Evolutionary conservation across 495 filamentous ascomycete species (phyloP).

Genomic region (Penicillium simplicissimum): DNA sequence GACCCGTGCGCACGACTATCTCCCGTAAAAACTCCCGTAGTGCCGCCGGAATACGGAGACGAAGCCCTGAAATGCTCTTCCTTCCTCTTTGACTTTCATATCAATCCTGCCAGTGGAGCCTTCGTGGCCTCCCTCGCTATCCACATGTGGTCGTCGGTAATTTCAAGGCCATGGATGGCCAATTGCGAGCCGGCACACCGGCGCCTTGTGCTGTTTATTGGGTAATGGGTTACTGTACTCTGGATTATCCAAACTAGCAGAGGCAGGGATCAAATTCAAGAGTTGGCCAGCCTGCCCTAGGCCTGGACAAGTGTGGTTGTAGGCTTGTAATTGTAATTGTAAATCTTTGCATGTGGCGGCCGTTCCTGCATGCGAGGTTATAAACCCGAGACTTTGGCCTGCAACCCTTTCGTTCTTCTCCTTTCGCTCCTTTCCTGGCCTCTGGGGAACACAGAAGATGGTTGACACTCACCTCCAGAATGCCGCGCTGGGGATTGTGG

Average conservation of each 20-base stretch:
- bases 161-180: background rate
- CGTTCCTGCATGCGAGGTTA: background rate
- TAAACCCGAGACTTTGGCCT: background rate
- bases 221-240: background rate
- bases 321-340: background rate
- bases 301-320: background rate
- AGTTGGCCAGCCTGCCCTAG: too few species aligned
- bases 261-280: too few species aligned
- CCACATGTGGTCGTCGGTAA: background rate
- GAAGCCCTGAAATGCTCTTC: background rate
- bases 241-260: background rate
- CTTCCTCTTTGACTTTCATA: background rate
- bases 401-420: background rate
- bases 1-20: background rate
- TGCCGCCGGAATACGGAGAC: background rate
- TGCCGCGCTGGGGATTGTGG: slow-evolving; percentile 46
- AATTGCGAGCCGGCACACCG: background rate
- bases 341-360: background rate
- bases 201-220: background rate
- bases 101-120: background rate
- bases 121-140: background rate
- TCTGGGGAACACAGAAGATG: slow-evolving; percentile 8
- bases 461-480: slow-evolving; percentile 36
- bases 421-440: background rate
- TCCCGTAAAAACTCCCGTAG: background rate